phyloP scores from a whole-genome alignment of 73 alveolate genomes.

The Tetrahymena malaccensis region DNA sequence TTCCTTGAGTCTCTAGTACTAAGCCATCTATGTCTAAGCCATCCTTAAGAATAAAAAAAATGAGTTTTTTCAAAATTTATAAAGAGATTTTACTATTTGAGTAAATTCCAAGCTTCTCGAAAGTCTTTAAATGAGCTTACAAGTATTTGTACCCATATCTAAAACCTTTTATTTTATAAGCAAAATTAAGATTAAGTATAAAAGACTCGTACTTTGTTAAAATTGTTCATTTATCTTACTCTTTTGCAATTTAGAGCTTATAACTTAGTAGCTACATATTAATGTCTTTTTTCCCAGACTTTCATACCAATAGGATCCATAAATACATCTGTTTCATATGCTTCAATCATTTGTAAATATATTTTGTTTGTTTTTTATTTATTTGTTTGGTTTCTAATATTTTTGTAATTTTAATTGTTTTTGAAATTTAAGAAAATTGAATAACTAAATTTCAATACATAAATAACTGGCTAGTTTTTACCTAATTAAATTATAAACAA shows the following conservation, averaged over 20 bases:
- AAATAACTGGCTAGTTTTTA: not conserved
- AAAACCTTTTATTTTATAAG: not conserved
- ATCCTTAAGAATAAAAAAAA: not conserved
- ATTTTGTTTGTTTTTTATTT: not conserved
- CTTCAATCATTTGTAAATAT: not conserved
- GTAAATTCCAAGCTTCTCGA: not conserved
- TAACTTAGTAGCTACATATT: not conserved
- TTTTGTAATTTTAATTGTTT: not conserved
- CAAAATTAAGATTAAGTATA: not conserved
- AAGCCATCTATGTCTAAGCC: not conserved
- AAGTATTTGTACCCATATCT: not conserved
- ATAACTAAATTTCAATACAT: not conserved
- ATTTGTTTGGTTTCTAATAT: too few relatives aligned
- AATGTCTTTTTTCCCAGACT: not conserved
- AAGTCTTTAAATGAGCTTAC: not conserved
- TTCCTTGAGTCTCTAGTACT: not conserved
- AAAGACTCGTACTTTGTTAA: too few relatives aligned
- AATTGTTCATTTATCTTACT: not conserved
- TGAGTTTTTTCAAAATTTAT: not conserved
- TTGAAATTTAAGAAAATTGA: not conserved
- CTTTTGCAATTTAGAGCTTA: not conserved
- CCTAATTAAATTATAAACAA: not conserved
- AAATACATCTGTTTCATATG: not conserved
- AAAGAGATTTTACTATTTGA: not conserved
- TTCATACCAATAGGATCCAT: not conserved